Conservation (phyloP, 371 early-diverging fungal species). For the Mortierella sp. region DNA sequence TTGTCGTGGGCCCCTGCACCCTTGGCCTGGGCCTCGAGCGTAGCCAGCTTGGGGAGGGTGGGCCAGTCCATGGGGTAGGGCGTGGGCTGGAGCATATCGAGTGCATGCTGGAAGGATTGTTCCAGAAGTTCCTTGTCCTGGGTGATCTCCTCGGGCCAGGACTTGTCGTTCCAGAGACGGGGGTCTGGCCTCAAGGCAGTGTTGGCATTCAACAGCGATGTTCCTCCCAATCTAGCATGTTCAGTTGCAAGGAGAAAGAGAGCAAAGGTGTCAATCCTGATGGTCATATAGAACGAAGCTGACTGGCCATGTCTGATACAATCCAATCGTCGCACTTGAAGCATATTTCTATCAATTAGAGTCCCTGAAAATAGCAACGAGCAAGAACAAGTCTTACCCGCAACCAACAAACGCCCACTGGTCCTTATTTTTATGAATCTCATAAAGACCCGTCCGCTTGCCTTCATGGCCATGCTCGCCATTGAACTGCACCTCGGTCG, state of each 20-base stretch:
- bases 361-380: not conserved
- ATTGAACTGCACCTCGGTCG: constrained; percentile 58
- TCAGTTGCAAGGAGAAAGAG: not conserved
- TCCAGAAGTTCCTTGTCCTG: constrained; percentile 49
- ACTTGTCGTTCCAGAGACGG: constrained; percentile 49
- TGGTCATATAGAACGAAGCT: not conserved
- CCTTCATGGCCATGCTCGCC: constrained; percentile 50
- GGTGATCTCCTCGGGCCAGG: constrained; percentile 56
- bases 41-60: constrained; percentile 53
- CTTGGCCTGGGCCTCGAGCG: constrained; percentile 56
- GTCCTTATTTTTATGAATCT: constrained; percentile 55
- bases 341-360: not conserved
- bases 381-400: constrained; percentile 46
- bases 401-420: constrained; percentile 61
- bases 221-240: constrained; percentile 58
- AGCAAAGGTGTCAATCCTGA: not conserved
- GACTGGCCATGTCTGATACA: not conserved
- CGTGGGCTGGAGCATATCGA: constrained; percentile 55
- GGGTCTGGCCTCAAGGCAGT: constrained; percentile 59
- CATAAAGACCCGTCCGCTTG: constrained; percentile 58
- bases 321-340: not conserved
- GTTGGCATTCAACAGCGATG: constrained; percentile 62
- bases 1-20: constrained; percentile 46
- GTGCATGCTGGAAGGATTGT: constrained; percentile 54
- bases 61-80: constrained; percentile 61